Conservation (phyloP, 2,329 filamentous ascomycete species). For the Phaeomoniella chlamydospora region DNA sequence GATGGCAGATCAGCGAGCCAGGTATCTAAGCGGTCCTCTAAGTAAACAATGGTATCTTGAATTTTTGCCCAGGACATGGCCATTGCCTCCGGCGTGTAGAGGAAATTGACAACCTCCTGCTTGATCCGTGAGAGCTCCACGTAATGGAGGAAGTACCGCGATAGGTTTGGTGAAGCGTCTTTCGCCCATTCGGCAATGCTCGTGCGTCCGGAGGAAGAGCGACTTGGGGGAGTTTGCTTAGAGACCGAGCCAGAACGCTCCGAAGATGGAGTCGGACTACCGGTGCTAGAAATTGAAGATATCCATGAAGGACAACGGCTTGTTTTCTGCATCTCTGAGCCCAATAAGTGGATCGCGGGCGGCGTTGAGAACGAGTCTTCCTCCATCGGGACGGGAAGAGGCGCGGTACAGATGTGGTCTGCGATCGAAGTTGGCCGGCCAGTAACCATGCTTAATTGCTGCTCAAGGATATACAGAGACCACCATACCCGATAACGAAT, state of each 20-base stretch:
- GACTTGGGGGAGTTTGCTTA: neutral
- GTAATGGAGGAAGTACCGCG: constrained; percentile 22
- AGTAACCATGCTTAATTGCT: constrained; percentile 29
- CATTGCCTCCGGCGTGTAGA: constrained; percentile 22
- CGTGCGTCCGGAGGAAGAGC: constrained; percentile 6
- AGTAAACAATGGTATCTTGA: constrained; percentile 17
- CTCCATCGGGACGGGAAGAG: constrained; percentile 24
- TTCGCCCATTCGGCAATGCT: constrained; percentile 12
- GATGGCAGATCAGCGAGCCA: constrained; percentile 23
- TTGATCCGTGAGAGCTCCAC: constrained; percentile 21
- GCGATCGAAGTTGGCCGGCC: constrained; percentile 26
- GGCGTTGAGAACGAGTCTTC: constrained; percentile 22
- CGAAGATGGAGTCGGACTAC: constrained; percentile 9
- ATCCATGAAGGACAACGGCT: constrained; percentile 6
- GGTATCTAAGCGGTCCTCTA: constrained; percentile 19
- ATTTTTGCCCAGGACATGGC: constrained; percentile 21
- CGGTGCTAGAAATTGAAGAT: neutral
- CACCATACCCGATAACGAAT: constrained; percentile 31
- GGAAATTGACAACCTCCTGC: constrained; percentile 18
- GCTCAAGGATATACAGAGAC: constrained; percentile 28
- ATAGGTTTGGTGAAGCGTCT: constrained; percentile 18
- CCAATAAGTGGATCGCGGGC: constrained; percentile 17
- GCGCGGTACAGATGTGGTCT: constrained; percentile 26
- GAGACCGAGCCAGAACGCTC: constrained; percentile 6
- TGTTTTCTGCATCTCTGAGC: constrained; percentile 16